Base-by-base conservation (phyloP, 1,284 basidiomycete genomes). In the Leccinum angustisporum region DNA sequence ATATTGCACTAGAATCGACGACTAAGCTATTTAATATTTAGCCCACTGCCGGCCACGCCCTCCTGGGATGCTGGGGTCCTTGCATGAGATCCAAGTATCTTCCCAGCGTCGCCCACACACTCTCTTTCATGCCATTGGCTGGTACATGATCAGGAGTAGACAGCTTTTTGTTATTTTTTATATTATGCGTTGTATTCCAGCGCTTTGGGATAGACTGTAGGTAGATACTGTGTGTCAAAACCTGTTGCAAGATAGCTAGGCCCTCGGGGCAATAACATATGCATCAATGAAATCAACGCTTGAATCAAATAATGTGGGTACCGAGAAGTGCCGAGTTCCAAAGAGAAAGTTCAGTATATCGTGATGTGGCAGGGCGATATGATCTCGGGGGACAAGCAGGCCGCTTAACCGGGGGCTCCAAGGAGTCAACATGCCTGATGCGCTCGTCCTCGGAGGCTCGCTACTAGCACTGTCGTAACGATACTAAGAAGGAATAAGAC, bases 21-120 rank as follows among this genome's bases (percentile, higher is more conserved):
- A 61, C 61, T 70, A 66, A 72, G 40, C 57, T 72, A 71, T 71
- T 63, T 75, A 66, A 71, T 71, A 66, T 73, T 57, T 60, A 60
- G 54, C 50, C 63, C 58, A 55, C 62, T 59, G 27, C 58, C 57
- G 52, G 61, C 58, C 58, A 61, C 43, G 60, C 33, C 60, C 54
- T 58, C 59, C 36, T 53, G 52, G 61, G 63, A 63, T 61, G 27
- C 60, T 40, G 54, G 55, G 61, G 38, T 60, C 34, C 52, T 68
- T 65, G 62, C 70, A 72, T 72, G 58, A 57, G 53, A 60, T 61
- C 36, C 59, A 56, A 54, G 58, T 59, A 60, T 60, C 34, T 53
- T 62, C 57, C 57, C 57, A 38, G 48, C 59, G 58, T 61, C 38
- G 25, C 54, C 43, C 40, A 54, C 54, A 36, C 25, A 30, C 48